A percentile compares a stretch with the other conserved stretches of the same genome.
Conservation (phyloP, 1,284 basidiomycete genomes). For the Naganishia sp. region DNA sequence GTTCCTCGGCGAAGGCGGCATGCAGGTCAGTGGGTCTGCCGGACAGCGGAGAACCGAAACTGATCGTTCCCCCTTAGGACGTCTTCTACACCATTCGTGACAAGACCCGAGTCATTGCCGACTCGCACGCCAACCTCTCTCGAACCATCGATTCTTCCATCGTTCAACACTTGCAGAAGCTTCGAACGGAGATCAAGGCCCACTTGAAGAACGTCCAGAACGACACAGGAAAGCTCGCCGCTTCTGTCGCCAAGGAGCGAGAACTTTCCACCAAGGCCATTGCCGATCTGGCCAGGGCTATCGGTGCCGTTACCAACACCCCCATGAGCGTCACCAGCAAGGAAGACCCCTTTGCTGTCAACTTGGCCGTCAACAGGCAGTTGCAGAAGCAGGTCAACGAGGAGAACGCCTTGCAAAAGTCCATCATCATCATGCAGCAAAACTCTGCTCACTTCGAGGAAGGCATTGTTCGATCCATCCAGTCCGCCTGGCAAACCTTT, state of each 20-base stretch:
- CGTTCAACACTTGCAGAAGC: slow-evolving; percentile 95
- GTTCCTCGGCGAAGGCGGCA: slow-evolving; percentile 87
- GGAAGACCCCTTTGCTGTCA: slow-evolving; percentile 80
- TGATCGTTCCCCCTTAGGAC: slow-evolving; percentile 61
- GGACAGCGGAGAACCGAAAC: background rate
- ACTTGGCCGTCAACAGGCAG: slow-evolving; percentile 80
- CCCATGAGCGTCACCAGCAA: slow-evolving; percentile 82
- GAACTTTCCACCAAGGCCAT: slow-evolving; percentile 86
- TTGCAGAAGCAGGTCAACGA: slow-evolving; percentile 88
- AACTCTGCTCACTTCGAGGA: slow-evolving; percentile 97
- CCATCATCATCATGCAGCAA: slow-evolving; percentile 98
- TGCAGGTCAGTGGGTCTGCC: slow-evolving; percentile 60
- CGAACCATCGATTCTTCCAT: slow-evolving; percentile 96
- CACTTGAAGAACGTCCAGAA: slow-evolving; percentile 98
- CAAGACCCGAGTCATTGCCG: slow-evolving; percentile 90
- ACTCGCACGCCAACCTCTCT: slow-evolving; percentile 94
- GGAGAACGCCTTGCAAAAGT: slow-evolving; percentile 97
- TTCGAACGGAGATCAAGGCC: slow-evolving; percentile 91
- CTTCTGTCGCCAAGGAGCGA: slow-evolving; percentile 88
- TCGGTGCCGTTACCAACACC: slow-evolving; percentile 91
- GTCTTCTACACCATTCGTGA: slow-evolving; percentile 91
- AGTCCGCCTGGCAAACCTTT: slow-evolving; percentile 96
- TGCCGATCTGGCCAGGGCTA: slow-evolving; percentile 81
- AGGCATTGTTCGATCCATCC: slow-evolving; percentile 90
- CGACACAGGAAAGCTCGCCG: slow-evolving; percentile 93